Evolutionary conservation across 805 yeast species (phyloP).

Genomic region (Zygosaccharomyces gambellarensis): DNA sequence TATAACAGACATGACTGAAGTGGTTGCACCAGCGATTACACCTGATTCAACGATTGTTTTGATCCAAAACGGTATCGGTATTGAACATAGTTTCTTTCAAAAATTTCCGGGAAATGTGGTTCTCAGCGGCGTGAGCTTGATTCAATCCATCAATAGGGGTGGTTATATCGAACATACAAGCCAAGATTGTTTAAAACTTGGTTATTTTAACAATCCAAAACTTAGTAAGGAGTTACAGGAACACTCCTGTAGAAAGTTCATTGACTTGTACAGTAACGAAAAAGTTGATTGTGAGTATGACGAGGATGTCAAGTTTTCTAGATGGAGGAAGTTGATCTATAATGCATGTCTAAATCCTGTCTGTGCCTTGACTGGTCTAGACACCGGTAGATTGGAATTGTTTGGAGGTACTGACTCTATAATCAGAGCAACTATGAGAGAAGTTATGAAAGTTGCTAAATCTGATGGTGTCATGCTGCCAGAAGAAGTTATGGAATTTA

Average conservation of each 20-base stretch:
- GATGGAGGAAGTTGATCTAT: slow-evolving; percentile 66
- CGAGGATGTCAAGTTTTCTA: slow-evolving; percentile 31
- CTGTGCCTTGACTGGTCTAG: slow-evolving; percentile 52
- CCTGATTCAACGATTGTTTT: slow-evolving; percentile 4
- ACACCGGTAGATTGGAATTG: slow-evolving; percentile 45
- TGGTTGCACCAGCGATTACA: slow-evolving; percentile 46
- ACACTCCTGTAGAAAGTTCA: slow-evolving; percentile 5
- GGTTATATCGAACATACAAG: slow-evolving; percentile 10
- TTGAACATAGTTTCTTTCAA: slow-evolving; percentile 31
- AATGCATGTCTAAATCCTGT: slow-evolving; percentile 62
- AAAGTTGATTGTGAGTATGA: slow-evolving; percentile 13
- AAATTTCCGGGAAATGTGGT: slow-evolving; percentile 5
- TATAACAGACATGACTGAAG: slow-evolving; percentile 38
- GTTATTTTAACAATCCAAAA: slow-evolving; percentile 12
- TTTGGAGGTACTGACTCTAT: slow-evolving; percentile 38
- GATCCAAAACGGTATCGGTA: slow-evolving; percentile 42
- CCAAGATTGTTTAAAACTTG: slow-evolving; percentile 12
- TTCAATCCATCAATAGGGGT: slow-evolving; percentile 14
- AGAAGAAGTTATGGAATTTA: slow-evolving; percentile 41
- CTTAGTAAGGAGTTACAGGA: slow-evolving; percentile 9
- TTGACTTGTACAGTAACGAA: slow-evolving; percentile 13
- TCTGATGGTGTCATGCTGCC: slow-evolving; percentile 58
- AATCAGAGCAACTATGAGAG: slow-evolving; percentile 60
- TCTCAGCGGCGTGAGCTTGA: slow-evolving; percentile 17
- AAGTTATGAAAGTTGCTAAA: slow-evolving; percentile 61